Evolutionary conservation across 176 grass and related monocot species (phyloP).

Genomic region (Zea mays): DNA sequence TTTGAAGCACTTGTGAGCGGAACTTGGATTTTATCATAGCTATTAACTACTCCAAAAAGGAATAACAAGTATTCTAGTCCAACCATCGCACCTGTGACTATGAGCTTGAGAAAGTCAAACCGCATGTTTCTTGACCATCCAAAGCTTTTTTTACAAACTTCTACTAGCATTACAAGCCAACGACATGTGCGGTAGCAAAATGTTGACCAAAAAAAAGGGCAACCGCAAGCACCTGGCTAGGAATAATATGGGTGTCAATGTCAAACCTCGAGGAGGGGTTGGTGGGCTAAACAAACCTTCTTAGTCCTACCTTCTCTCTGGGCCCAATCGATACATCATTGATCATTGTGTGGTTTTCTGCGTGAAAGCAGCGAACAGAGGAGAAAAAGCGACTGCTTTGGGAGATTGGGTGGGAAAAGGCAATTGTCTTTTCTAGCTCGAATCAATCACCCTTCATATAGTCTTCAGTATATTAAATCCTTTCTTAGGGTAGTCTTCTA

Average conservation of each 20-base stretch:
- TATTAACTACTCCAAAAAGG: not conserved
- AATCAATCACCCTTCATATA: not conserved
- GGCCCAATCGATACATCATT: not conserved
- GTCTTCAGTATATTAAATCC: not conserved
- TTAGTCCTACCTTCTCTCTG: constrained; percentile 2
- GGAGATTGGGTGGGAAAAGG: not conserved
- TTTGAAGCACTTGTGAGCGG: not conserved
- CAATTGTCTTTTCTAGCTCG: constrained; percentile 5
- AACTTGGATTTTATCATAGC: not conserved
- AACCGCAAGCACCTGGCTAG: not conserved
- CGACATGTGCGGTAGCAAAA: constrained; percentile 5
- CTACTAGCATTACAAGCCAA: not conserved
- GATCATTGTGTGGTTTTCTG: constrained; percentile 14
- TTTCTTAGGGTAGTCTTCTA: not conserved
- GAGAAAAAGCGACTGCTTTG: not conserved
- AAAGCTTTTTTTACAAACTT: not conserved
- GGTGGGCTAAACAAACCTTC: constrained; percentile 28
- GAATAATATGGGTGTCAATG: constrained; percentile 21
- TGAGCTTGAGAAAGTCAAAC: constrained; percentile 1
- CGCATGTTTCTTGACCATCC: not conserved
- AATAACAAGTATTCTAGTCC: not conserved
- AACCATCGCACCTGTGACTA: not conserved
- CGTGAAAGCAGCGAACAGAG: not conserved
- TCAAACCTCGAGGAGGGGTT: constrained; percentile 15
- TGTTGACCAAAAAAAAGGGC: constrained; percentile 12